A percentile compares a stretch with the other conserved stretches of the same genome.
These are phyloP conservation scores for Trematosphaeria pertusa DNA, from an alignment of 2,329 filamentous ascomycete species.

Conservation along the genomic window DNA sequence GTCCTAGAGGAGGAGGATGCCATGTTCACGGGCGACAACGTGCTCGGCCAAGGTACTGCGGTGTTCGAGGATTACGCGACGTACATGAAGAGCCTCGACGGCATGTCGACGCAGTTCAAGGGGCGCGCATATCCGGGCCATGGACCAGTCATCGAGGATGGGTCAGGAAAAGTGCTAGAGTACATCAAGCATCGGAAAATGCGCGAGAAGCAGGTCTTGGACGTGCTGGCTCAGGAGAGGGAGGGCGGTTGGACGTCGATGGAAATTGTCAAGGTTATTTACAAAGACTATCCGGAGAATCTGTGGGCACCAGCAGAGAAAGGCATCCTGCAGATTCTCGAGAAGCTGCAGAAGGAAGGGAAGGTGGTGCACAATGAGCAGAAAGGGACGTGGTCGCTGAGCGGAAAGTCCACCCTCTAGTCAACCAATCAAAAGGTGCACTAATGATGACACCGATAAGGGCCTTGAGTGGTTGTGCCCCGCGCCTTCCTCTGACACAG, in stretches of 20 bases:
- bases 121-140: constrained; percentile 87
- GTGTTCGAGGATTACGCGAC: constrained; percentile 78
- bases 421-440: constrained; percentile 16
- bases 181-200: constrained; percentile 83
- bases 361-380: constrained; percentile 58
- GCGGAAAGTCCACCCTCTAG: constrained; percentile 41
- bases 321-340: constrained; percentile 78
- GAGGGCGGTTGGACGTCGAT: constrained; percentile 68
- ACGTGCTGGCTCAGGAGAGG: constrained; percentile 42
- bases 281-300: constrained; percentile 76
- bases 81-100: constrained; percentile 73
- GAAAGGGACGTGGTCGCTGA: constrained; percentile 44
- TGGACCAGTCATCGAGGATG: constrained; percentile 78
- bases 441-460: not conserved
- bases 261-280: constrained; percentile 89
- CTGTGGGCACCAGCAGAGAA: constrained; percentile 78
- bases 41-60: constrained; percentile 84
- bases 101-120: constrained; percentile 70
- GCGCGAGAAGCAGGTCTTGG: constrained; percentile 65
- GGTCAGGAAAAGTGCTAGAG: constrained; percentile 73
- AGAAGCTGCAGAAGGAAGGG: constrained; percentile 78
- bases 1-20: constrained; percentile 78
- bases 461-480: too few relatives aligned
- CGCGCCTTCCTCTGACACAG: too few relatives aligned
- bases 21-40: constrained; percentile 89